Conservation (phyloP, 352 stramenopile species). For the Phytophthora pseudosyringae region DNA sequence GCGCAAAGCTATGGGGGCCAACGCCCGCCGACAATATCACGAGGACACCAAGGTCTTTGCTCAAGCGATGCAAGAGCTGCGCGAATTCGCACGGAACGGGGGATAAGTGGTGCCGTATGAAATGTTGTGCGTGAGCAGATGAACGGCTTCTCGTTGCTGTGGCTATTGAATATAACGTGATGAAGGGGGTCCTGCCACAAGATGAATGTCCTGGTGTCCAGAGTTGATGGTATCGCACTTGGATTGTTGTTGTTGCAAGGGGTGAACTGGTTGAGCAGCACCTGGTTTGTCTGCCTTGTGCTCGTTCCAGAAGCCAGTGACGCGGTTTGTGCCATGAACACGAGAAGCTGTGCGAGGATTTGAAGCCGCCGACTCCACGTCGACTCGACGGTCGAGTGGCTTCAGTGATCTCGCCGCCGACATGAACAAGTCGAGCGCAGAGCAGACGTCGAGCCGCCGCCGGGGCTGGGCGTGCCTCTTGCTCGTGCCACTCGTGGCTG, state of each 20-base stretch:
- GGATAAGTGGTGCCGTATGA: conserved; percentile 7
- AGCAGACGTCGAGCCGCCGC: conserved; percentile 1
- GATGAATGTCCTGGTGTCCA: no score
- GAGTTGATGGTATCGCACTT: no score
- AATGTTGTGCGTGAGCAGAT: no score
- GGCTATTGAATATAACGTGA: background rate
- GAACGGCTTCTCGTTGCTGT: background rate
- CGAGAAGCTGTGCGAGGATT: conserved; percentile 35
- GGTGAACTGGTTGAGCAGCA: conserved; percentile 1
- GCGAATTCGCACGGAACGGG: conserved; percentile 27
- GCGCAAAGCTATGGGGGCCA: conserved; percentile 37
- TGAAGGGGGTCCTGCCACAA: background rate
- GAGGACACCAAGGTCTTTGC: conserved; percentile 62
- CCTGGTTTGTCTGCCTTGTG: conserved; percentile 13
- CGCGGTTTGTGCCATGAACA: conserved; percentile 17
- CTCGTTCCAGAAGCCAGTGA: conserved; percentile 25
- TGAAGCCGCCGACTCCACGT: conserved; percentile 16
- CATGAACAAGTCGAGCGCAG: conserved; percentile 21
- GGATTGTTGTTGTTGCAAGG: no score
- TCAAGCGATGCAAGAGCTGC: conserved; percentile 45
- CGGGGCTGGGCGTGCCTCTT: conserved; percentile 23
- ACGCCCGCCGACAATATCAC: conserved; percentile 52
- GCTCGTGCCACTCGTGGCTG: conserved; percentile 23
- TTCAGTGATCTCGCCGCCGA: conserved; percentile 18
- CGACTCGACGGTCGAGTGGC: no score